Percentiles rank a stretch among this genome's conserved stretches.
Conservation (phyloP, 208 protist genomes). For the Trypanosomatidae sp. region DNA sequence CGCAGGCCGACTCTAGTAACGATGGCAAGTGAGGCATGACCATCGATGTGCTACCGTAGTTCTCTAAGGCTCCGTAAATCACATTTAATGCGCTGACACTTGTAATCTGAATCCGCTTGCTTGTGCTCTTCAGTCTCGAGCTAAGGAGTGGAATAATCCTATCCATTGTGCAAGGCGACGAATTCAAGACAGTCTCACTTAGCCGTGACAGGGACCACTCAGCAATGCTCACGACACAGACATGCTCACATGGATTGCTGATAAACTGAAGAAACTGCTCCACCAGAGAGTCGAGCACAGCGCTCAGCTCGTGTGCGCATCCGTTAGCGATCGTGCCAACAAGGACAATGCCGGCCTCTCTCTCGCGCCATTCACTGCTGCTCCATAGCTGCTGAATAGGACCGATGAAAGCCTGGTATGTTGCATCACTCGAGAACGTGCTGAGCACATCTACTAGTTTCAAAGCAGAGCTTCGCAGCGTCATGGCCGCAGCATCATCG, state of each 20-base stretch:
- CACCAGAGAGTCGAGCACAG: slow-evolving; percentile 34
- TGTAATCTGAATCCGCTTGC: slow-evolving; percentile 78
- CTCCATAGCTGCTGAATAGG: slow-evolving; percentile 60
- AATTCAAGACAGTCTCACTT: slow-evolving; percentile 43
- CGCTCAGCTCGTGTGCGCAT: slow-evolving; percentile 54
- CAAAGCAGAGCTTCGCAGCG: slow-evolving; percentile 67
- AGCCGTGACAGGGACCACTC: slow-evolving; percentile 79
- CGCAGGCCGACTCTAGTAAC: slow-evolving; percentile 39
- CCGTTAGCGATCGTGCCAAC: slow-evolving; percentile 73
- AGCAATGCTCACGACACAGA: slow-evolving; percentile 88
- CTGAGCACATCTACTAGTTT: slow-evolving; percentile 76
- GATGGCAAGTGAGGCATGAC: slow-evolving; percentile 25
- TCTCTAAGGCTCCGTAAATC: slow-evolving; percentile 39
- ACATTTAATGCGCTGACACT: slow-evolving; percentile 64
- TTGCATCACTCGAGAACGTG: slow-evolving; percentile 41
- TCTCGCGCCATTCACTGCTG: slow-evolving; percentile 46
- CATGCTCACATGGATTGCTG: slow-evolving; percentile 48
- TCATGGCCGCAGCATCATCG: slow-evolving; percentile 71
- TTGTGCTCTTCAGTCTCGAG: slow-evolving; percentile 62
- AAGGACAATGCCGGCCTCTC: slow-evolving; percentile 78
- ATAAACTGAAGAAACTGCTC: slow-evolving; percentile 51
- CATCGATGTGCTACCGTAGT: slow-evolving; percentile 27
- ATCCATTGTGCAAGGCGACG: slow-evolving; percentile 23
- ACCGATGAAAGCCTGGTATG: slow-evolving; percentile 47
- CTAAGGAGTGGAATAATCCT: slow-evolving; percentile 44